Conservation (phyloP, 2,329 filamentous ascomycete genomes). For the Dothiorella sarmentorum region DNA sequence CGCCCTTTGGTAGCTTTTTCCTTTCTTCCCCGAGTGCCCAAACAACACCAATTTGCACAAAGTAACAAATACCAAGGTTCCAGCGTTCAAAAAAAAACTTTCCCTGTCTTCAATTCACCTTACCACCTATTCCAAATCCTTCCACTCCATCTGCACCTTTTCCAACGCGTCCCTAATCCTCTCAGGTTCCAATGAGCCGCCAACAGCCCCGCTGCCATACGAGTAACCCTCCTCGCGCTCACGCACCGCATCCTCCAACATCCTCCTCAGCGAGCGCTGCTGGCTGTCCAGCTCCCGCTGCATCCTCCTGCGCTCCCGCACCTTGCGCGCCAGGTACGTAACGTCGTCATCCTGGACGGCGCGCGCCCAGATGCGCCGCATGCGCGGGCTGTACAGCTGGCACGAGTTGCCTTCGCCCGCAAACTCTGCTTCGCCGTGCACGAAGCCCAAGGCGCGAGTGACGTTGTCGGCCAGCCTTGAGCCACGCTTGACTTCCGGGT, state of each 20-base stretch:
- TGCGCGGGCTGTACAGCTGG: slow-evolving; percentile 75
- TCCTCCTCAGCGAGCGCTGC: neutral
- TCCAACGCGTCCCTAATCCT: slow-evolving; percentile 27
- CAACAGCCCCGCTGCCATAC: neutral
- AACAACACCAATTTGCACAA: neutral
- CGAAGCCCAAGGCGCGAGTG: slow-evolving; percentile 56
- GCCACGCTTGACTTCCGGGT: slow-evolving; percentile 44
- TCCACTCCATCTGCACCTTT: slow-evolving; percentile 30
- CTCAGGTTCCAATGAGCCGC: slow-evolving; percentile 24
- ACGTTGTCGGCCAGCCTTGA: slow-evolving; percentile 30
- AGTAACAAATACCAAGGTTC: neutral
- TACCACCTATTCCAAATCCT: slow-evolving; percentile 28
- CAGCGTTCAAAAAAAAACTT: too few relatives aligned
- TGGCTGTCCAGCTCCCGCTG: slow-evolving; percentile 21
- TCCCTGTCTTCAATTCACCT: neutral
- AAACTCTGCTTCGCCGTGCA: slow-evolving; percentile 42
- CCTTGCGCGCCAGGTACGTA: slow-evolving; percentile 55
- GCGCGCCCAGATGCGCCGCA: slow-evolving; percentile 69
- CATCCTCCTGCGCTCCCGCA: slow-evolving; percentile 50
- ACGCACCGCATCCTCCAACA: slow-evolving; percentile 9
- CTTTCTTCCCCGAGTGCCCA: neutral
- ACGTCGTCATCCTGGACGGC: slow-evolving; percentile 63
- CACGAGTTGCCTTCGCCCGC: slow-evolving; percentile 51
- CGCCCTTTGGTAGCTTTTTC: too few relatives aligned
- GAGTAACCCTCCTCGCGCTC: slow-evolving; percentile 19